A percentile compares a stretch with the other conserved stretches of the same genome.
These are phyloP conservation scores for Pseudopithomyces chartarum DNA, from an alignment of 2,329 filamentous ascomycete genomes.

Conservation along the genomic window DNA sequence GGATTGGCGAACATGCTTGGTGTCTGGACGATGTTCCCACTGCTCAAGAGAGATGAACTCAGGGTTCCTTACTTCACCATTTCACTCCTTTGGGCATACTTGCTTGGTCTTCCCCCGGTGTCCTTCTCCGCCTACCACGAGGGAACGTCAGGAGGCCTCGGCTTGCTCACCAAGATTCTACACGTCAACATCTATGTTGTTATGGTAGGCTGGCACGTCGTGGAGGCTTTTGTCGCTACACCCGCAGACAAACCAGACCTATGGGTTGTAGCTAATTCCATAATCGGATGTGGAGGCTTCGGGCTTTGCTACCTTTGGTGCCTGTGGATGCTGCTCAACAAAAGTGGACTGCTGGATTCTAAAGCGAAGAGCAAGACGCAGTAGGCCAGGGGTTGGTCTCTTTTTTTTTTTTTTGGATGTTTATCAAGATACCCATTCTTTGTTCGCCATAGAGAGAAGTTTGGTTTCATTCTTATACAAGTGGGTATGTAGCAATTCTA, in stretches of 20 bases:
- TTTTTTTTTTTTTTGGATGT: slow-evolving; percentile 12
- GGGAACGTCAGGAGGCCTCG: slow-evolving; percentile 48
- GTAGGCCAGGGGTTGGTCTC: slow-evolving; percentile 21
- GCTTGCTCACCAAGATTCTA: slow-evolving; percentile 68
- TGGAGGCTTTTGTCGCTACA: slow-evolving; percentile 70
- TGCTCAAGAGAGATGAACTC: slow-evolving; percentile 84
- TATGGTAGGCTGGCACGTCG: slow-evolving; percentile 82
- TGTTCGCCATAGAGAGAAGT: slow-evolving; percentile 32
- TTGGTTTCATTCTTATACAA: slow-evolving; percentile 31
- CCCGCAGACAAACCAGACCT: slow-evolving; percentile 84
- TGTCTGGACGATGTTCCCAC: slow-evolving; percentile 90
- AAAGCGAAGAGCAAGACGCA: slow-evolving; percentile 47
- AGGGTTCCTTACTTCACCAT: slow-evolving; percentile 83
- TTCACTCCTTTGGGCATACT: slow-evolving; percentile 86
- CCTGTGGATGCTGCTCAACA: slow-evolving; percentile 67
- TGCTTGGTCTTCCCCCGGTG: slow-evolving; percentile 83
- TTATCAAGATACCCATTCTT: slow-evolving; percentile 23
- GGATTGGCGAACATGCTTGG: slow-evolving; percentile 93
- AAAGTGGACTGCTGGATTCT: slow-evolving; percentile 57
- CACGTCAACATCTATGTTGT: slow-evolving; percentile 76
- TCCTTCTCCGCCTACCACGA: slow-evolving; percentile 70
- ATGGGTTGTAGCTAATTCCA: slow-evolving; percentile 91
- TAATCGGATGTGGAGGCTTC: slow-evolving; percentile 84
- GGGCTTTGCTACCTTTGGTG: slow-evolving; percentile 91
- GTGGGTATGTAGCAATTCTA: slow-evolving; percentile 21